A percentile compares a stretch with the other conserved stretches of the same genome.
phyloP scores from a whole-genome alignment of 2,329 filamentous ascomycete species.

The Neonectria coccinea region DNA sequence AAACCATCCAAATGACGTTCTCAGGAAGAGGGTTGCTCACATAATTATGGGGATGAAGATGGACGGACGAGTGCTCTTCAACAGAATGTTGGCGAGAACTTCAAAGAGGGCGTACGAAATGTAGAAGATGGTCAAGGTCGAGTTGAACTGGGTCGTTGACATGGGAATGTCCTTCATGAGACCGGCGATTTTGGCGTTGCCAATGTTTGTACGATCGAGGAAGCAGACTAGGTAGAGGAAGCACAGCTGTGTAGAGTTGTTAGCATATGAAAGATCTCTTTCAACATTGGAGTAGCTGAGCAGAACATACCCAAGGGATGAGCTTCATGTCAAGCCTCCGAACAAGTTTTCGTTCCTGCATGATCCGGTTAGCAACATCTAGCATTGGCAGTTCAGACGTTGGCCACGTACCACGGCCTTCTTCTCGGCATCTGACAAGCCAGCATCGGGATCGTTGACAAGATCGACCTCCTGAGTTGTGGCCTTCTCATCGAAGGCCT shows the following conservation, averaged over 20 bases:
- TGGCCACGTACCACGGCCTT: slow-evolving; percentile 66
- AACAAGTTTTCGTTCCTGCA: slow-evolving; percentile 70
- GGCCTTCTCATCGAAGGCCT: slow-evolving; percentile 45
- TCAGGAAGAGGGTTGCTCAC: slow-evolving; percentile 56
- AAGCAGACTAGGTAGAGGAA: slow-evolving; percentile 81
- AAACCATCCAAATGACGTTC: not conserved
- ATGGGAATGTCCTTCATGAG: slow-evolving; percentile 70
- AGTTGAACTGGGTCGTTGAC: slow-evolving; percentile 76
- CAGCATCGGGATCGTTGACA: slow-evolving; percentile 64
- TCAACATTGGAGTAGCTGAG: not conserved
- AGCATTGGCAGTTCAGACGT: not conserved
- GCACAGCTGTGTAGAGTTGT: slow-evolving; percentile 61
- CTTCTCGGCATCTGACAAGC: slow-evolving; percentile 72
- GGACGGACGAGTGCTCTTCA: slow-evolving; percentile 81
- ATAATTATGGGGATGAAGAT: slow-evolving; percentile 87
- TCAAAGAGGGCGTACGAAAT: slow-evolving; percentile 86
- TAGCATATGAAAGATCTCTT: not conserved
- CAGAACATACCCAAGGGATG: slow-evolving; percentile 66
- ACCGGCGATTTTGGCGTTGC: slow-evolving; percentile 72
- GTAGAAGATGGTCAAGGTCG: slow-evolving; percentile 85
- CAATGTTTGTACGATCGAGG: slow-evolving; percentile 82
- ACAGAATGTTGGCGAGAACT: slow-evolving; percentile 80
- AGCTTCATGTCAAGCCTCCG: slow-evolving; percentile 71
- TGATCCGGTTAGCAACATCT: slow-evolving; percentile 25
- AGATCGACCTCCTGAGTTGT: slow-evolving; percentile 46